Conservation (phyloP, 2,329 filamentous ascomycete genomes). For the Talaromyces rugulosus region DNA sequence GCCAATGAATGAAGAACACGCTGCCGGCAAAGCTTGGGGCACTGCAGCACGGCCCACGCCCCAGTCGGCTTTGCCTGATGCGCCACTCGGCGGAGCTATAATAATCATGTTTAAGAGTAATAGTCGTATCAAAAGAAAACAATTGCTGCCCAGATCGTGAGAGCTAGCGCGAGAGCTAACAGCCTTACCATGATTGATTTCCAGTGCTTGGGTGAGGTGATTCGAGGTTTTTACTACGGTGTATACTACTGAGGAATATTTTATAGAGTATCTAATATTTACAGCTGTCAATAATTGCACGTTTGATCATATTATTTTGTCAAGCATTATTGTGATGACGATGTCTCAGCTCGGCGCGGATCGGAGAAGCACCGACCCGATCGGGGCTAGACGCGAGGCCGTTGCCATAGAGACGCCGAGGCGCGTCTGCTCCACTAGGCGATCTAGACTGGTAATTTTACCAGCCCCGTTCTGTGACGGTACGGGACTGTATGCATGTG, state of each 20-base stretch:
- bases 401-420: constrained; percentile 10
- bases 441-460: neutral
- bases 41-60: neutral
- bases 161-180: neutral
- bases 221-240: neutral
- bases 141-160: neutral
- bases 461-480: neutral
- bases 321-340: neutral
- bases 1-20: constrained; percentile 9
- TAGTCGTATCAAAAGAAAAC: neutral
- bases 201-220: too few relatives aligned
- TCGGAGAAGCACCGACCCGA: neutral
- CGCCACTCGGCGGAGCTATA: neutral
- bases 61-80: neutral
- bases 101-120: neutral
- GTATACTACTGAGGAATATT: neutral
- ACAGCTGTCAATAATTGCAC: neutral
- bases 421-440: neutral
- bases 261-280: neutral
- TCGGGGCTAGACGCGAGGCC: constrained; percentile 8
- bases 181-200: neutral
- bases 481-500: neutral
- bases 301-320: too few relatives aligned
- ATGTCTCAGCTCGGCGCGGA: neutral
- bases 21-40: neutral